phyloP scores from a whole-genome alignment of 495 filamentous ascomycete genomes.

The Neurospora cerealis region DNA sequence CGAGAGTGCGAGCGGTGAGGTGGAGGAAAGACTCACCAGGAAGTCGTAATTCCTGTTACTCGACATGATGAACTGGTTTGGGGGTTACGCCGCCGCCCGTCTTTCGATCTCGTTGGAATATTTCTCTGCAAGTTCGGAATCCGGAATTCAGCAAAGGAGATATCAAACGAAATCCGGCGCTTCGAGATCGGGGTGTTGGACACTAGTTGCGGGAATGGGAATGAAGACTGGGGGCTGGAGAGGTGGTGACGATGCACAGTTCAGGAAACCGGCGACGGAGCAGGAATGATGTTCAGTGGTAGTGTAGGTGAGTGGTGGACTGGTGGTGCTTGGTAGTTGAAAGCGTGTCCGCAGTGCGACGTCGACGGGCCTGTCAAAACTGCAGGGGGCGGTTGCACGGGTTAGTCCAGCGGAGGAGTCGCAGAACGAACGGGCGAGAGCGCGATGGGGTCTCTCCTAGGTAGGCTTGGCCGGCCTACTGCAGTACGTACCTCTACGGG shows the following conservation, averaged over 20 bases:
- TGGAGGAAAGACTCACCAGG: constrained; percentile 50
- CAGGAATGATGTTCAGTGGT: background rate
- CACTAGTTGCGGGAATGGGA: background rate
- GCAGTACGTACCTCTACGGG: background rate
- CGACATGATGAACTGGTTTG: constrained; percentile 53
- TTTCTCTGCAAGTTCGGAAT: background rate
- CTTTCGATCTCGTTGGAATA: constrained; percentile 11
- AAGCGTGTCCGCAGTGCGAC: background rate
- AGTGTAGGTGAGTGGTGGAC: background rate
- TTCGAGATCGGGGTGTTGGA: background rate
- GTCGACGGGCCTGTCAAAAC: background rate
- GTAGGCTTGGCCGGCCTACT: background rate
- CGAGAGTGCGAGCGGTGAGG: background rate
- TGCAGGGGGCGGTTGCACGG: background rate
- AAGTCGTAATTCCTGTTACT: constrained; percentile 98
- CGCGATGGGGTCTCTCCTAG: background rate
- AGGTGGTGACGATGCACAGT: background rate
- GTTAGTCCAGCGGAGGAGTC: background rate
- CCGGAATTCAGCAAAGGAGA: background rate
- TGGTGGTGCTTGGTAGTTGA: background rate
- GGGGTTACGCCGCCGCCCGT: background rate
- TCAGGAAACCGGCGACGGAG: background rate
- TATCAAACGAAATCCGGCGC: background rate
- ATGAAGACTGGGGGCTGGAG: background rate
- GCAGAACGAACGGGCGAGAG: background rate